These are phyloP conservation scores for Yarrowia sp. DNA, from an alignment of 805 yeast genomes.

Conservation along the genomic window DNA sequence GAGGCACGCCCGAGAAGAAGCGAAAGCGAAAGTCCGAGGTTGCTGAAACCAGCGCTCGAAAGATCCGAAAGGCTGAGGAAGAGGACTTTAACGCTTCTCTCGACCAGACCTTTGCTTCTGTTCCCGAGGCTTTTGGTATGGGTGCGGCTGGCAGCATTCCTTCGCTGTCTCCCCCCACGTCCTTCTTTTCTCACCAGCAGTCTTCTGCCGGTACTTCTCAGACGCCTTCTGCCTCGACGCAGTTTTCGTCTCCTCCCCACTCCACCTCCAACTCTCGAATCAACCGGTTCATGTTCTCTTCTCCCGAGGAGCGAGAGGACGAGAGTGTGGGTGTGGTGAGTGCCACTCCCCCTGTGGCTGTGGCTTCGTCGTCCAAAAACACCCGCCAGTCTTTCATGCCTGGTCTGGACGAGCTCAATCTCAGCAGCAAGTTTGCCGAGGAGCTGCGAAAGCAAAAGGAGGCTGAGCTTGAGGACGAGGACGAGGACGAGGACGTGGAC, in stretches of 20 bases:
- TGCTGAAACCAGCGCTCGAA: neutral
- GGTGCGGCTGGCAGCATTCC: neutral
- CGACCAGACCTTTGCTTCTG: slow-evolving; percentile 8
- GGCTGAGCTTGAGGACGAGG: neutral
- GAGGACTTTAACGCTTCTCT: neutral
- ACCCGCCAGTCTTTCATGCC: slow-evolving; percentile 33
- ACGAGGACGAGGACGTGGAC: neutral
- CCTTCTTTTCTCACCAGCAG: neutral
- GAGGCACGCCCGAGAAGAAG: slow-evolving; percentile 22
- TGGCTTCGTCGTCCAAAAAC: neutral
- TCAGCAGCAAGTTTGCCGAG: neutral
- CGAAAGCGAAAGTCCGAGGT: slow-evolving; percentile 24
- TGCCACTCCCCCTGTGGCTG: neutral
- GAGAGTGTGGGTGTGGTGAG: neutral
- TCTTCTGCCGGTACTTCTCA: neutral
- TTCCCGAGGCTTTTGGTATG: neutral
- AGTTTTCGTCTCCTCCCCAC: slow-evolving; percentile 7
- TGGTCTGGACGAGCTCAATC: slow-evolving; percentile 26
- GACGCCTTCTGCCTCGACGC: neutral
- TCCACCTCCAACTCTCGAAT: slow-evolving; percentile 22
- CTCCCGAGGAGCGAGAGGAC: slow-evolving; percentile 6
- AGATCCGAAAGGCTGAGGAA: slow-evolving; percentile 10
- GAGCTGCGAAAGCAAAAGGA: slow-evolving; percentile 21
- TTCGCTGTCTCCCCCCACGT: slow-evolving; percentile 18
- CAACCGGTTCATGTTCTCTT: slow-evolving; percentile 24